phyloP scores from a whole-genome alignment of 345 rosid genomes.

The Salix exigua region DNA sequence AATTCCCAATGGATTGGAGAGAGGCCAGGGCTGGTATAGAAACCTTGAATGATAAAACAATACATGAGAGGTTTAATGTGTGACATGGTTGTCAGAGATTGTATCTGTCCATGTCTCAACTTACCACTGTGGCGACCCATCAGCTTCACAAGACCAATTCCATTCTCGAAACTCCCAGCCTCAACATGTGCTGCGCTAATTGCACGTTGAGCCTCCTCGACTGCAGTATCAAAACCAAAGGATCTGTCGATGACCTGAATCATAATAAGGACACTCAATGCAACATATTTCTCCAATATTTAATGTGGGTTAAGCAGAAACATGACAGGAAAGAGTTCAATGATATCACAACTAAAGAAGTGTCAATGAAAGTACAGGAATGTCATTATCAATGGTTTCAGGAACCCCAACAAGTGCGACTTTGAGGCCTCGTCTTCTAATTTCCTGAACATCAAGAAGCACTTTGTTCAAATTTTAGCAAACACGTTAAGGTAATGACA shows the following conservation, averaged over 20 bases:
- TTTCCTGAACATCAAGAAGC: conserved; percentile 48
- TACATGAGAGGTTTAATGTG: neutral
- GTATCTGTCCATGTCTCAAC: conserved; percentile 18
- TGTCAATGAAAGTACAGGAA: conserved; percentile 52
- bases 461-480: neutral
- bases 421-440: conserved; percentile 72
- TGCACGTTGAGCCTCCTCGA: conserved; percentile 96
- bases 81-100: neutral
- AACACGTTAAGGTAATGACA: neutral
- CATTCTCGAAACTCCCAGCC: conserved; percentile 68
- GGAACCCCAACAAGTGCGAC: conserved; percentile 87
- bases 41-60: neutral
- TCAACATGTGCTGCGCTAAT: conserved; percentile 92
- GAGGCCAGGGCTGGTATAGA: neutral
- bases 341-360: conserved; percentile 8
- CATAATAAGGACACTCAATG: conserved; percentile 11
- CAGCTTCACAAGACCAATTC: conserved; percentile 84
- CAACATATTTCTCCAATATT: conserved; percentile 3
- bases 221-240: conserved; percentile 90
- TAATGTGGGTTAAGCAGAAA: neutral
- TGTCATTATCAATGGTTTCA: conserved; percentile 89
- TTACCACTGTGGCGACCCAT: conserved; percentile 88
- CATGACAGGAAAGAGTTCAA: conserved; percentile 1
- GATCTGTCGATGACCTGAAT: conserved; percentile 86
- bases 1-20: conserved; percentile 1